These are phyloP conservation scores for Apiospora phragmitis DNA, from an alignment of 2,329 filamentous ascomycete species.

Conservation along the genomic window DNA sequence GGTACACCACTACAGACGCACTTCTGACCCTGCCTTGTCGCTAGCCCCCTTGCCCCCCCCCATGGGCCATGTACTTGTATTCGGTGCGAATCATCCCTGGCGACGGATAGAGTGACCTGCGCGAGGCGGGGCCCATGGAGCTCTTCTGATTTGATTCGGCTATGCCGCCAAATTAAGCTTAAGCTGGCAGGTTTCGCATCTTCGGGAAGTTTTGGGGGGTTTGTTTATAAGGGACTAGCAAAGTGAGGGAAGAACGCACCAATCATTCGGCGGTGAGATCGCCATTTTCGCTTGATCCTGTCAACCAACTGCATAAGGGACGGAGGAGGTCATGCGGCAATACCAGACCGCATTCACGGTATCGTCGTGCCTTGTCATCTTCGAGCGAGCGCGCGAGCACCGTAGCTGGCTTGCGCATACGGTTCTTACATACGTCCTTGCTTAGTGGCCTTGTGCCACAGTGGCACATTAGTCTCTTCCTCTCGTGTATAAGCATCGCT, in stretches of 20 bases:
- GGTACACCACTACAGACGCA: background rate
- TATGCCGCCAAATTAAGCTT: constrained; percentile 18
- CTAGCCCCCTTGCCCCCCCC: background rate
- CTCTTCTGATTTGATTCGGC: constrained; percentile 16
- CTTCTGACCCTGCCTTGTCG: background rate
- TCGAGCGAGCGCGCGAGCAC: background rate
- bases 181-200: constrained; percentile 13
- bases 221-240: background rate
- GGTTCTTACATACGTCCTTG: background rate
- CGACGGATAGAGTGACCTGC: background rate
- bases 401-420: background rate
- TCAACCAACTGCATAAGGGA: background rate
- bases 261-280: background rate
- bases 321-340: background rate
- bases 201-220: constrained; percentile 9
- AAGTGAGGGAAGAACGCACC: background rate
- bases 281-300: background rate
- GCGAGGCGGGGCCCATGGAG: background rate
- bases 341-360: background rate
- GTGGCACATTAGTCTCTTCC: background rate
- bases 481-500: background rate
- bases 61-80: background rate
- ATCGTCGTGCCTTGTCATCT: background rate
- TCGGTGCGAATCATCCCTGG: constrained; percentile 10
- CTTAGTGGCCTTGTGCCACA: background rate